Evolutionary conservation across 2,329 filamentous ascomycete species (phyloP).

Genomic region (Pyricularia sp.): DNA sequence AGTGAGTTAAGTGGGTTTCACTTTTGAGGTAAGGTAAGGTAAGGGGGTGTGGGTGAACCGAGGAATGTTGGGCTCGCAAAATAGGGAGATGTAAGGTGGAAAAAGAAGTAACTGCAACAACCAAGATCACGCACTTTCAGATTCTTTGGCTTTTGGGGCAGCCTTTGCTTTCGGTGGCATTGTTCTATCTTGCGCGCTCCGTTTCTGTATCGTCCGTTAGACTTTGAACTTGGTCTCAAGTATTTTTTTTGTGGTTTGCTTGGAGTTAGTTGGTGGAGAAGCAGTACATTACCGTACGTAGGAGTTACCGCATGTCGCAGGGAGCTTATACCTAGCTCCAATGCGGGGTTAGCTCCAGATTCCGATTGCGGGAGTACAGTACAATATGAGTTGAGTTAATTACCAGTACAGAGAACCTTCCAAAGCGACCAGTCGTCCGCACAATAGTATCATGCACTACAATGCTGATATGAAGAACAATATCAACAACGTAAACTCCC

Average conservation of each 20-base stretch:
- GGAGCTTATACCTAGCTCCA: background rate
- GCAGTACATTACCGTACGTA: background rate
- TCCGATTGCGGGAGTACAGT: background rate
- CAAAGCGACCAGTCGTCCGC: background rate
- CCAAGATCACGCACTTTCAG: constrained; percentile 12
- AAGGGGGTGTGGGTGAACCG: background rate
- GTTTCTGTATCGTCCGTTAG: background rate
- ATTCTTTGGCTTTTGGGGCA: constrained; percentile 15
- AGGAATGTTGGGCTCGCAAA: background rate
- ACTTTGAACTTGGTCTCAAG: background rate
- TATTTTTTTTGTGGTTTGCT: background rate
- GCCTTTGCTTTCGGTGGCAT: constrained; percentile 22
- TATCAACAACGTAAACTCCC: background rate
- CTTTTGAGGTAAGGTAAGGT: background rate
- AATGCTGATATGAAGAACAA: background rate
- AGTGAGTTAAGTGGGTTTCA: background rate
- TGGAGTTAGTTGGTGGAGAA: background rate
- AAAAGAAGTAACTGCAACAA: background rate
- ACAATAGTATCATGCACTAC: background rate
- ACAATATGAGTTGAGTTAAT: background rate
- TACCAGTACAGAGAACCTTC: background rate
- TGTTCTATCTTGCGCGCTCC: constrained; percentile 7
- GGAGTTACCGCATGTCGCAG: background rate
- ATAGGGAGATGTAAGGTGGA: background rate
- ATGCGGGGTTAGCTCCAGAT: background rate